Evolutionary conservation across 2,329 filamentous ascomycete species (phyloP).

Genomic region (Geosmithia flava): DNA sequence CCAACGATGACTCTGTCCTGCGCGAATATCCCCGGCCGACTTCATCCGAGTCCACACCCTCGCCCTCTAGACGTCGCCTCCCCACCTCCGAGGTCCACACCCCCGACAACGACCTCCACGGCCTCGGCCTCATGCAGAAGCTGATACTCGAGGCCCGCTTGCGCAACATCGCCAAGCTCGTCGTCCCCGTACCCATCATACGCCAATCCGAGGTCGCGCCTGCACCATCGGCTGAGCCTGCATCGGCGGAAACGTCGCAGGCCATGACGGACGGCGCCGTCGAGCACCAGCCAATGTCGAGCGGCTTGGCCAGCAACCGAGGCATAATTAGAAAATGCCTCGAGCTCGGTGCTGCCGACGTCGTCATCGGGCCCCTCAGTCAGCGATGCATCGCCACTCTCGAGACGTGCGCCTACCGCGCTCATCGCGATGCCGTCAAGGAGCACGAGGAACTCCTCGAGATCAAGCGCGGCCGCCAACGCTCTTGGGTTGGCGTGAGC

Average conservation of each 20-base stretch:
- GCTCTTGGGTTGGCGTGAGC: slow-evolving; percentile 83
- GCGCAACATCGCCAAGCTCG: slow-evolving; percentile 40
- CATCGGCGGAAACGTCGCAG: slow-evolving; percentile 6
- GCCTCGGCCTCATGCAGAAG: slow-evolving; percentile 39
- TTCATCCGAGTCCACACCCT: slow-evolving; percentile 7
- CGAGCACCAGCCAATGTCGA: slow-evolving; percentile 17
- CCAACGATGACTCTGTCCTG: slow-evolving; percentile 31
- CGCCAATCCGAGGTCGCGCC: slow-evolving; percentile 13
- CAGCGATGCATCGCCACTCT: slow-evolving; percentile 62
- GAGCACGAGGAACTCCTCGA: slow-evolving; percentile 63
- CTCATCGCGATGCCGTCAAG: slow-evolving; percentile 61
- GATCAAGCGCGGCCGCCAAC: slow-evolving; percentile 63
- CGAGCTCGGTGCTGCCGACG: slow-evolving; percentile 77
- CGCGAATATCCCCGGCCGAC: slow-evolving; percentile 11
- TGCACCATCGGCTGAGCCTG: not conserved
- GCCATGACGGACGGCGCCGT: slow-evolving; percentile 24
- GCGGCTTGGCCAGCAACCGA: slow-evolving; percentile 17
- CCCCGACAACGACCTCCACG: slow-evolving; percentile 38
- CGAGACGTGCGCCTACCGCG: slow-evolving; percentile 72
- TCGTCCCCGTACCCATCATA: slow-evolving; percentile 44
- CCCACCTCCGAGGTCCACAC: slow-evolving; percentile 25
- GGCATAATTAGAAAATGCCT: slow-evolving; percentile 56
- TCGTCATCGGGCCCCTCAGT: slow-evolving; percentile 69
- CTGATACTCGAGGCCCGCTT: slow-evolving; percentile 46
- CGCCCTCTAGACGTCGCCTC: slow-evolving; percentile 1